Evolutionary conservation across 2,329 filamentous ascomycete species (phyloP).

Genomic region (Aspergillus sclerotialis): DNA sequence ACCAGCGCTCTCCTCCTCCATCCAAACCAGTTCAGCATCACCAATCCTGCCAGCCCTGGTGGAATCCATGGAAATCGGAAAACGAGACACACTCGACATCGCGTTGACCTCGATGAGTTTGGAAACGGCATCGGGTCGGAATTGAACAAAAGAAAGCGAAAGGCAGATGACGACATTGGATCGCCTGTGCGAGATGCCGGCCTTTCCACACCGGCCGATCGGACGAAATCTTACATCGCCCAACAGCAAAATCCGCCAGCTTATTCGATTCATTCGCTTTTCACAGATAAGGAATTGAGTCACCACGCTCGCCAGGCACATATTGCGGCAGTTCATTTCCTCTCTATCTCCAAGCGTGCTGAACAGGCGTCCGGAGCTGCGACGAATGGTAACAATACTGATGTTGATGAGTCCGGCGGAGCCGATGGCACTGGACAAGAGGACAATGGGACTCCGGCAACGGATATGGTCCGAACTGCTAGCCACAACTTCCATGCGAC

Average conservation of each 20-base stretch:
- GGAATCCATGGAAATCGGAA: constrained; percentile 55
- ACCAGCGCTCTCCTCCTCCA: constrained; percentile 59
- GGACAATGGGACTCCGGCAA: constrained; percentile 36
- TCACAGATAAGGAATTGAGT: constrained; percentile 60
- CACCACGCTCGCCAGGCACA: constrained; percentile 56
- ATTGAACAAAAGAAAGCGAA: constrained; percentile 53
- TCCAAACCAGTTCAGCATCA: constrained; percentile 60
- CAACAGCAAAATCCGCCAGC: constrained; percentile 52
- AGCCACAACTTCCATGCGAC: constrained; percentile 52
- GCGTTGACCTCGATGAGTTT: constrained; percentile 46
- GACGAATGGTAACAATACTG: constrained; percentile 34
- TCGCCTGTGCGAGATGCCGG: constrained; percentile 49
- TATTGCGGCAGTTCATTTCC: constrained; percentile 51
- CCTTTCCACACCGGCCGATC: constrained; percentile 43
- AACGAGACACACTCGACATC: constrained; percentile 56
- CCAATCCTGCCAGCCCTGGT: constrained; percentile 56
- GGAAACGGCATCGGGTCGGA: constrained; percentile 42
- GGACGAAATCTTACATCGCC: constrained; percentile 47
- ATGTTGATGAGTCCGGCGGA: constrained; percentile 31
- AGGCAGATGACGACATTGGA: constrained; percentile 53
- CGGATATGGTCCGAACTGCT: constrained; percentile 56
- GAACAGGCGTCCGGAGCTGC: constrained; percentile 34
- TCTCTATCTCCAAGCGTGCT: constrained; percentile 48
- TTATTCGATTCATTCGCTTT: constrained; percentile 58
- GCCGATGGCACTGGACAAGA: constrained; percentile 33